Base-by-base conservation (phyloP, 345 rosid species). In the Tarenaya hassleriana region DNA sequence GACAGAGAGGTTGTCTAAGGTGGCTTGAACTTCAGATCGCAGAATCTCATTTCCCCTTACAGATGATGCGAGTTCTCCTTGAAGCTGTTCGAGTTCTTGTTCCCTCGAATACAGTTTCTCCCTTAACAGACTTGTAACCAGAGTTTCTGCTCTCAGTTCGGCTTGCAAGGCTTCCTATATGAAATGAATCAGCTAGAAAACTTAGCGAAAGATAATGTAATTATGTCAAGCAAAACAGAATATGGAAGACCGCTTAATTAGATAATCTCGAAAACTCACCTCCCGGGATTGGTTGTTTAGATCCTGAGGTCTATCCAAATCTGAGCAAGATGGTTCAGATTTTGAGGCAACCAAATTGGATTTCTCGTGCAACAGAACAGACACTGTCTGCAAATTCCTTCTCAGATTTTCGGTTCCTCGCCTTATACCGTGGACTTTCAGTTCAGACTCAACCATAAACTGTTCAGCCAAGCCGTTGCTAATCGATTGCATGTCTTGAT, bases 51-150 rank as follows among this genome's bases (percentile, higher is more conserved):
- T 83, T 18, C 94, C 82, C 56, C 95, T 78, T 37, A 86, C 89
- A 5, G 82, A 85, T 33, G 95, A 77, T 44, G 95, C 84, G 38
- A 88, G 14, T 72, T 94, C 95, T 39, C 89, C 91, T 68, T 86
- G 86, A 62, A 94, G 46, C 73, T 74, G 95, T 66, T 88, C 89
- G 19, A 73, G 80, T 74, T 94, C 95, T 68, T 71, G 52, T 76
- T 88, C 97, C 75, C 82, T 86, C 12, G 84, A 80, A 55, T 74
- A 82, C 48, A 88, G 77, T 70, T 88, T 94, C 78, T 94, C 99
- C 52, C 75, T 77, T 50, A 94, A 58, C 61, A 94, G 61, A 67
- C 68, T 75, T 13, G 92, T 94, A 21, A 94, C 61, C 33, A 88
- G 55, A 20, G 77, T 73, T 72, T 86, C 97, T 11, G 88, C 79